A percentile compares a stretch with the other conserved stretches of the same genome.
Evolutionary conservation across 176 grass and related monocot genomes (phyloP).

Genomic region (Canna indica): DNA sequence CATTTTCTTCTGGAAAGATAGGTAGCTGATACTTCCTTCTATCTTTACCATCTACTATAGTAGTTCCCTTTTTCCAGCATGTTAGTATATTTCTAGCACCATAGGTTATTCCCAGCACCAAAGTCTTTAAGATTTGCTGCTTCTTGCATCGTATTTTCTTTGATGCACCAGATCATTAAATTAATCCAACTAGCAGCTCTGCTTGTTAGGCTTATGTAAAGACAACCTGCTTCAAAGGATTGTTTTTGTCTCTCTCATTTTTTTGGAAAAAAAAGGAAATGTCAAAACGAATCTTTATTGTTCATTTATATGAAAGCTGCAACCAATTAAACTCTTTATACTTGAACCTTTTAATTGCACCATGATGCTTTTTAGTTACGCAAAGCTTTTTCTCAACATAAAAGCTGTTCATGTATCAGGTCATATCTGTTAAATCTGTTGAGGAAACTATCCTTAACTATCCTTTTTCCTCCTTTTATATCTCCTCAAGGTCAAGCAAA

Average conservation of each 20-base stretch:
- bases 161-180: neutral
- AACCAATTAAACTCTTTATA: neutral
- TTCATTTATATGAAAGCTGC: too few relatives aligned
- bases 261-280: neutral
- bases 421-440: neutral
- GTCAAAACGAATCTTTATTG: too few relatives aligned
- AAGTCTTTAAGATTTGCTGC: neutral
- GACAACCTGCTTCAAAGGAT: neutral
- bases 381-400: too few relatives aligned
- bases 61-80: neutral
- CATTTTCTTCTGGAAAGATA: neutral
- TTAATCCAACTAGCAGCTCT: neutral
- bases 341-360: neutral
- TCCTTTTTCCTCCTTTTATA: conserved; percentile 18
- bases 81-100: neutral
- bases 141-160: neutral
- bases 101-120: neutral
- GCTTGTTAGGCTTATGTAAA: neutral
- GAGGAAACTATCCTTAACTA: conserved; percentile 20
- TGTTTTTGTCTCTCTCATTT: too few relatives aligned
- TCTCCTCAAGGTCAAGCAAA: conserved; percentile 16
- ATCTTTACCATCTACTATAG: neutral
- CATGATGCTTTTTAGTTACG: neutral
- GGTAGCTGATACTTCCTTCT: neutral
- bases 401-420: too few relatives aligned